Evolutionary conservation across 495 filamentous ascomycete genomes (phyloP).

Genomic region (Penicillium odoratum): DNA sequence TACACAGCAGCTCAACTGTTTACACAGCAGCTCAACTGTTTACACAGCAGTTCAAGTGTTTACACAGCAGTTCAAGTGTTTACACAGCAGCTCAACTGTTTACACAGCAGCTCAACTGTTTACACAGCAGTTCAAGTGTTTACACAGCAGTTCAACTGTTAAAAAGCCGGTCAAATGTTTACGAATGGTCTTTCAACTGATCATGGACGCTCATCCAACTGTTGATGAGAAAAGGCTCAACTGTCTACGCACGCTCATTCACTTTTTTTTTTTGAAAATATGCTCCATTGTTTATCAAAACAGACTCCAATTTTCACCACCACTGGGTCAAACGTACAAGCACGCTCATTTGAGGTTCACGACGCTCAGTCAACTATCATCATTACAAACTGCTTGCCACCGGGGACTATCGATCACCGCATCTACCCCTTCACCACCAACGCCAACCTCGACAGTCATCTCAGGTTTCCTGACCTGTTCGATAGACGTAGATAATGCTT

Average conservation of each 20-base stretch:
- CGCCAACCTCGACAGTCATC: conserved; percentile 3
- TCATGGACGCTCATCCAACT: neutral
- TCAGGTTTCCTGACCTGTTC: neutral
- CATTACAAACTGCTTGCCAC: neutral
- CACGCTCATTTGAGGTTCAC: neutral
- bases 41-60: too few species aligned
- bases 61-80: too few species aligned
- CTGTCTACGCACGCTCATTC: too few species aligned
- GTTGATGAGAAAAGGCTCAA: too few species aligned
- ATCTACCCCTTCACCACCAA: neutral
- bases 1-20: too few species aligned
- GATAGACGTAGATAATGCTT: neutral
- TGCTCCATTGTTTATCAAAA: too few species aligned
- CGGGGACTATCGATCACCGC: neutral
- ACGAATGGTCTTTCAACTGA: neutral
- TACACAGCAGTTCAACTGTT: too few species aligned
- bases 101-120: neutral
- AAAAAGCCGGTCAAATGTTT: neutral
- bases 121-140: too few species aligned
- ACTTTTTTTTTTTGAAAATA: too few species aligned
- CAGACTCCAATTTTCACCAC: too few species aligned
- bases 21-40: neutral
- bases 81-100: too few species aligned
- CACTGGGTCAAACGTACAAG: neutral
- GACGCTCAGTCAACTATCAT: conserved; percentile 1